Percentiles rank a stretch among this genome's conserved stretches.
Evolutionary conservation across 768 basidiomycete species (phyloP).

Genomic region (Pholiota conissans): DNA sequence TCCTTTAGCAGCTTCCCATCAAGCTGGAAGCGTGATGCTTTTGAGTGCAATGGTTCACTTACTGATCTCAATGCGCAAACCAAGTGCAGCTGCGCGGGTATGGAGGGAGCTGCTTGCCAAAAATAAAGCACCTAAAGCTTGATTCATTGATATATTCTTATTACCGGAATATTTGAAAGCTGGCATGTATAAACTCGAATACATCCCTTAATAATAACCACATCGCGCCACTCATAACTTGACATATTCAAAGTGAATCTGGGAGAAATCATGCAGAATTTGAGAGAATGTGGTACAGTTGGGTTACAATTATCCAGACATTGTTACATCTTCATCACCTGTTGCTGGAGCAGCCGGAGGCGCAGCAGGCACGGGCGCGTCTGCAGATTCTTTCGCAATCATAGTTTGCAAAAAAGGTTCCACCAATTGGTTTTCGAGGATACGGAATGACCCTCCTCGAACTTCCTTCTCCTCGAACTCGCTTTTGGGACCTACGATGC

Average conservation of each 20-base stretch:
- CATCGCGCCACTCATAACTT: conserved; percentile 1
- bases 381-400: conserved; percentile 63
- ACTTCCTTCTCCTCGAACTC: conserved; percentile 52
- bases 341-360: conserved; percentile 38
- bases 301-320: conserved; percentile 60
- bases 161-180: neutral
- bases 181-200: neutral
- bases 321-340: conserved; percentile 81
- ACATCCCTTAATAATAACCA: neutral
- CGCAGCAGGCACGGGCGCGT: conserved; percentile 35
- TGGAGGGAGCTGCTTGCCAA: conserved; percentile 41
- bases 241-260: neutral
- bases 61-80: conserved; percentile 68
- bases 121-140: conserved; percentile 4
- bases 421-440: conserved; percentile 79
- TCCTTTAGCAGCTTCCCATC: conserved; percentile 90
- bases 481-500: conserved; percentile 80
- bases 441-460: conserved; percentile 71
- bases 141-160: neutral
- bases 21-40: conserved; percentile 90
- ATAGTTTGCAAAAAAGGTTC: conserved; percentile 76
- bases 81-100: conserved; percentile 59
- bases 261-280: conserved; percentile 7
- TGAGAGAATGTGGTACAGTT: conserved; percentile 17
- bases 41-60: conserved; percentile 83